Percentiles rank a stretch among this genome's conserved stretches.
Conservation (phyloP, 1,139 yeast species). For the Saccharomyces pastorianus region DNA sequence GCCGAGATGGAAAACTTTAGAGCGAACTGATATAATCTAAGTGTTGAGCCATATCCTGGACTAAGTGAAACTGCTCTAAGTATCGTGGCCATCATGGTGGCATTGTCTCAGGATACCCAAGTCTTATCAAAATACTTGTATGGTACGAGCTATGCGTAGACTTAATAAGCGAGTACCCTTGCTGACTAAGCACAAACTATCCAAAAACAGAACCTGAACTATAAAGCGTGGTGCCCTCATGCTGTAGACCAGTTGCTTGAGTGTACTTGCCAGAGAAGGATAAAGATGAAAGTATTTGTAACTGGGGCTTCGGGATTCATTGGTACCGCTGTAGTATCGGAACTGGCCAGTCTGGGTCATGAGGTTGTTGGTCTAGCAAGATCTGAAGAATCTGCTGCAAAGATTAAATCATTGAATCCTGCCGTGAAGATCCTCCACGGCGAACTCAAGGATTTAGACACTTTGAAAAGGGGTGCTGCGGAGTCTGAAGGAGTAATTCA, state of each 20-base stretch:
- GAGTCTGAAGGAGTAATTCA: conserved; percentile 33
- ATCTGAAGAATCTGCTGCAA: conserved; percentile 21
- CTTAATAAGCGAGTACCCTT: not conserved
- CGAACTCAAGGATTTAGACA: conserved; percentile 11
- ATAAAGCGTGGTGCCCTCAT: not conserved
- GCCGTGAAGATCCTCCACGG: conserved; percentile 13
- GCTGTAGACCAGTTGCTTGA: not conserved
- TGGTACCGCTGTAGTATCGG: conserved; percentile 18
- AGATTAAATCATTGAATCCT: conserved; percentile 19
- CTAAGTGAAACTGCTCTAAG: not conserved
- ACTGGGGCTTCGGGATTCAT: conserved; percentile 30
- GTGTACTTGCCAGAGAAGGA: not conserved
- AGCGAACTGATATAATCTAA: not conserved
- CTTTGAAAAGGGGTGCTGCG: conserved; percentile 24
- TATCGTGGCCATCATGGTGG: not conserved
- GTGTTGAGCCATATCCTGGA: not conserved
- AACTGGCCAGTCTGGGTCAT: conserved; percentile 14
- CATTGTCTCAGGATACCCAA: not conserved
- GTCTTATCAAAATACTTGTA: not conserved
- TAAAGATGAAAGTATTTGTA: conserved; percentile 19
- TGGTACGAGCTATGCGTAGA: not conserved
- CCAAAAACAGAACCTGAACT: not conserved
- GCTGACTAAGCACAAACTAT: not conserved
- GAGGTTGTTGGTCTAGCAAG: conserved; percentile 24
- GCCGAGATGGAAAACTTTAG: not conserved